Evolutionary conservation across 1,284 basidiomycete species (phyloP).

Genomic region (Tilletia walkeri): DNA sequence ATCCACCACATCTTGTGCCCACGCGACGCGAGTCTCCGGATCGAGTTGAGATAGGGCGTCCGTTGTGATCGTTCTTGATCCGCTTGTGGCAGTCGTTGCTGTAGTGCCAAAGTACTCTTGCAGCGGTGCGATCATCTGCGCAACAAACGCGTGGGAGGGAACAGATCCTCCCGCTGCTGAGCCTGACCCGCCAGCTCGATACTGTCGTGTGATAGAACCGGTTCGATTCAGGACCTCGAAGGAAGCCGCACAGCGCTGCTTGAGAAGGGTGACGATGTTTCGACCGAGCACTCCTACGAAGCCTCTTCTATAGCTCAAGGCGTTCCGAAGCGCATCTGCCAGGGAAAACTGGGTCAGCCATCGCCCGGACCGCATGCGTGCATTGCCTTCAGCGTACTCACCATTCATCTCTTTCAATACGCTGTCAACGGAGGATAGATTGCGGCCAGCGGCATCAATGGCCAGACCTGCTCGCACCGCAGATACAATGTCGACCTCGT

Average conservation of each 20-base stretch:
- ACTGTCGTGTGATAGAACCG: conserved; percentile 9
- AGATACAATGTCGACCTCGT: neutral
- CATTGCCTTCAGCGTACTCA: neutral
- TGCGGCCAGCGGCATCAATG: neutral
- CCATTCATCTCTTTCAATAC: conserved; percentile 1
- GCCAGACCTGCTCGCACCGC: neutral
- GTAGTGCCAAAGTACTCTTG: conserved; percentile 2
- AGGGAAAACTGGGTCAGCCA: neutral
- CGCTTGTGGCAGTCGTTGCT: conserved; percentile 10
- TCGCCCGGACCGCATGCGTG: neutral
- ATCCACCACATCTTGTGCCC: conserved; percentile 27
- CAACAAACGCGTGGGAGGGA: neutral
- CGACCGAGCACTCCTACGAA: conserved; percentile 13
- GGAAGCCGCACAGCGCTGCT: conserved; percentile 1
- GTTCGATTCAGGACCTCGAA: conserved; percentile 12
- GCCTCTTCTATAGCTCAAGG: conserved; percentile 13
- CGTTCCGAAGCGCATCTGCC: conserved; percentile 11
- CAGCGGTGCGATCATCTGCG: neutral
- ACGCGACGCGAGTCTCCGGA: conserved; percentile 20
- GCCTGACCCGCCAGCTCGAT: neutral
- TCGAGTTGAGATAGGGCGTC: conserved; percentile 25
- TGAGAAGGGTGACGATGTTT: conserved; percentile 11
- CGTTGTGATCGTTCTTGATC: neutral
- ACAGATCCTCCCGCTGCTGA: neutral
- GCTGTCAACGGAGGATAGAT: neutral